Evolutionary conservation across 2,329 filamentous ascomycete genomes (phyloP), one percentile per base, ranked within the genome.

Genomic region (Stachybotrys chlorohalonatus): DNA sequence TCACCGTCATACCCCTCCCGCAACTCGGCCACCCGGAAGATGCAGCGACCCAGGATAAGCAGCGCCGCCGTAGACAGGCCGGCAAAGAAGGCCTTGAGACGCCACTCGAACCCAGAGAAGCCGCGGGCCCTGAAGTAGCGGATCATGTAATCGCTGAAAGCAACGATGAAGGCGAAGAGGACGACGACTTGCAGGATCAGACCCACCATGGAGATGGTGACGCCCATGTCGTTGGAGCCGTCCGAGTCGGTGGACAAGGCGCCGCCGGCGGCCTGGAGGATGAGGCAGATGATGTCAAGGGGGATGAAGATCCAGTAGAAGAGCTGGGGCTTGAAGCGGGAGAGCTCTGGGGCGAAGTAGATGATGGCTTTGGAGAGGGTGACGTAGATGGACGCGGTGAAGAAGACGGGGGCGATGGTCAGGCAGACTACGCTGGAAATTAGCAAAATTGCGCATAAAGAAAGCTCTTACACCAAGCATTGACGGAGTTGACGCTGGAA

Each of bases 1-100:
- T 70, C 63, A 1, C 82, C 83, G 30, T 63, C 47, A 72, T 84
- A 89, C 5, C 85, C 85, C 39, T 84, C 76, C 57, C 76, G 78
- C 53, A 89, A 70, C 73, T 89, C 86, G 6, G 79, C 80, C 42
- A 87, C 81, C 56, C 86, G 80, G 67, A 82, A 88, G 52, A 80
- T 75, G 61, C 81, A 86, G 49, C 86, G 75, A 30, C 80, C 75
- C 50, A 87, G 76, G 62, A 89, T 82, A 49, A 80, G 74, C 7
- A 85, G 50, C 36, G 83, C 82, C 9, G 84, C 75, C 8, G 79
- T 61, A 0, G 70, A 63, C 31, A 86, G 70, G 48, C 77, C 80
- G n/a, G 64, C 55, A 50, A 84, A 70, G 65, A 86, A 87, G 55
- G 64, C 47, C 11, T 59, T 63, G 59, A 69, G 56, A 11, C 71